Base-by-base conservation (phyloP, 257 asterid species). In the Przewalskia tangutica region DNA sequence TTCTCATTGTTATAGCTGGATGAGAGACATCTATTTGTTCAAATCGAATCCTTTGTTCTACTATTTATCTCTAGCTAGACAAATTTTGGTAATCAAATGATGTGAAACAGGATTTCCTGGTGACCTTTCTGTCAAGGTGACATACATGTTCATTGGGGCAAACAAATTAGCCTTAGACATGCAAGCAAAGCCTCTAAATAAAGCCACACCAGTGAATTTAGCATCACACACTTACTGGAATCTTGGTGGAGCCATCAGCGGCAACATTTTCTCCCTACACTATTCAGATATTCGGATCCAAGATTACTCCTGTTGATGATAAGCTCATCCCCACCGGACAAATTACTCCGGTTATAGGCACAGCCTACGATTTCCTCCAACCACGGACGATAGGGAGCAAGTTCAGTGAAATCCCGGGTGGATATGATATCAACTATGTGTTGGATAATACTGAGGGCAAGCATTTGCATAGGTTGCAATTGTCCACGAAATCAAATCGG, bases 171-270 rank as follows among this genome's bases (percentile, higher is more conserved):
- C 84, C 13, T 71, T 92, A 56, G 89, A 87, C 56, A 93, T 95
- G 99, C 51, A 77, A 62, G 98, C 99, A 59, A 84, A 64, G 46
- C 76, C 98, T 13, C 59, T 85, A 0, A 86, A 67, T 85, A 92
- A 89, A 84, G 77, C 97, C 46, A 95, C 97, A 20, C 97, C 98
- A 4, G 86, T 95, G 17, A 93, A 95, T 79, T 88, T 95, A 32
- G 98, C 94, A 12, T 90, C 97, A 71, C 98, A 95, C 87, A 84
- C 93, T 10, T 95, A 95, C 80, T 95, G 97, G 97, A 95, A 95
- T 66, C 95, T 95, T 0, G 94, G 86, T 1, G 98, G 99, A 81
- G 97, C 93, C 42, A 83, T 16, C 9, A 92, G 91, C 6, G 98
- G 98, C 6, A 70, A 88, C 84, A 90, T 93, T 2, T 67, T 93